Conservation (phyloP, 1,284 basidiomycete genomes). For the Mycosarcoma mackinlayi region DNA sequence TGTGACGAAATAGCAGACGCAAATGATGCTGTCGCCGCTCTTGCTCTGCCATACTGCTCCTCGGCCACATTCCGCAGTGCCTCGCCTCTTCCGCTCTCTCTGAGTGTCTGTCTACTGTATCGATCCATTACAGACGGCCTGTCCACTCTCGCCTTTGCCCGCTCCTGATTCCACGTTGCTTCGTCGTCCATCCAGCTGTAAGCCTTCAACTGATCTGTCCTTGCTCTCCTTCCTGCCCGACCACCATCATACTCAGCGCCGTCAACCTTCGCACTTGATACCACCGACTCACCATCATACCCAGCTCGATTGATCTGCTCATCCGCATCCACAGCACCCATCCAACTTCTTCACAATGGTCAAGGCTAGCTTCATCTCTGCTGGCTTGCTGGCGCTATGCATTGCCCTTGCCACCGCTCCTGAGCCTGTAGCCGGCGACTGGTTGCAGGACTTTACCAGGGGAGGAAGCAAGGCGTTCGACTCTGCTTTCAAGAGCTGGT, state of each 20-base stretch:
- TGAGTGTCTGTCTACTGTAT: too few species aligned
- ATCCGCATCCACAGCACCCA: not conserved
- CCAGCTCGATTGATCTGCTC: not conserved
- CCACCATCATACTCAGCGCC: conserved; percentile 9
- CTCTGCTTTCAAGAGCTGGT: conserved; percentile 62
- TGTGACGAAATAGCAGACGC: conserved; percentile 15
- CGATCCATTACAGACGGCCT: too few species aligned
- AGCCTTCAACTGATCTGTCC: not conserved
- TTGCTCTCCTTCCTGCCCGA: not conserved
- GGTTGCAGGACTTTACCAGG: conserved; percentile 55
- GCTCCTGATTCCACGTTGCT: not conserved
- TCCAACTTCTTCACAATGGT: conserved; percentile 38
- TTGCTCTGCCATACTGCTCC: too few species aligned
- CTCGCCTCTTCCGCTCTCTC: not conserved
- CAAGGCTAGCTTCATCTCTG: conserved; percentile 59
- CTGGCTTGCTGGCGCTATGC: conserved; percentile 56
- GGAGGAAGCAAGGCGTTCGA: conserved; percentile 58
- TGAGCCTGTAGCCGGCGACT: conserved; percentile 53
- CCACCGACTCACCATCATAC: not conserved
- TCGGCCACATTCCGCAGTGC: conserved; percentile 8
- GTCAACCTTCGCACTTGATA: too few species aligned
- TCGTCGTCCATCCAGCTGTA: not conserved
- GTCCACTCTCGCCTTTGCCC: too few species aligned
- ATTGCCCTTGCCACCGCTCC: conserved; percentile 54
- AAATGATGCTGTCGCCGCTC: conserved; percentile 11